Conservation (phyloP, 208 protist species). For the Polymyxa betae region DNA sequence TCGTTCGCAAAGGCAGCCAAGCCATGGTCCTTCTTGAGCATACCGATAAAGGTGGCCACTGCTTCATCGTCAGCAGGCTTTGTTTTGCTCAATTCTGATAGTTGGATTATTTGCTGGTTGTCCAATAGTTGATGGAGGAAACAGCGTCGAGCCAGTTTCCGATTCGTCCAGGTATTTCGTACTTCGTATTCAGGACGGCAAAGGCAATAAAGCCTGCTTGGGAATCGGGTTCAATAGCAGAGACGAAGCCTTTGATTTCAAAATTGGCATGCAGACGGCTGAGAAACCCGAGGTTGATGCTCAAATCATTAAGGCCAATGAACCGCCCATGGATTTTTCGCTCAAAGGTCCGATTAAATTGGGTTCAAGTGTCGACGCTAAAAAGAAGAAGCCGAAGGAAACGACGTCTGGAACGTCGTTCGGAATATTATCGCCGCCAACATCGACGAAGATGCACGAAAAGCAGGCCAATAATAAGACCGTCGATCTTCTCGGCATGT, state of each 20-base stretch:
- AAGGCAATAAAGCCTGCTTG: neutral
- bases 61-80: neutral
- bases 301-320: neutral
- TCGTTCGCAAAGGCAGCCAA: slow-evolving; percentile 25
- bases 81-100: neutral
- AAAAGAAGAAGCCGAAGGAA: neutral
- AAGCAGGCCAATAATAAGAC: neutral
- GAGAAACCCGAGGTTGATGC: neutral
- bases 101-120: slow-evolving; percentile 34
- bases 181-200: slow-evolving; percentile 52
- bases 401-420: neutral
- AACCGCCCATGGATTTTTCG: slow-evolving; percentile 45
- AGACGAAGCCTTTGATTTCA: slow-evolving; percentile 50
- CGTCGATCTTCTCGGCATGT: neutral
- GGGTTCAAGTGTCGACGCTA: slow-evolving; percentile 10
- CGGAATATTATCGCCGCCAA: neutral
- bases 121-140: slow-evolving; percentile 7
- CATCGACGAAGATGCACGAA: neutral
- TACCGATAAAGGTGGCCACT: slow-evolving; percentile 40
- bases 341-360: slow-evolving; percentile 43
- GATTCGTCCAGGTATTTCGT: slow-evolving; percentile 60
- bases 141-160: slow-evolving; percentile 57
- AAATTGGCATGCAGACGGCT: neutral
- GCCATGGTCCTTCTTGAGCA: slow-evolving; percentile 54
- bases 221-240: slow-evolving; percentile 24